Evolutionary conservation across 148 eudicot genomes (phyloP).

Genomic region (Nyssa sinensis): DNA sequence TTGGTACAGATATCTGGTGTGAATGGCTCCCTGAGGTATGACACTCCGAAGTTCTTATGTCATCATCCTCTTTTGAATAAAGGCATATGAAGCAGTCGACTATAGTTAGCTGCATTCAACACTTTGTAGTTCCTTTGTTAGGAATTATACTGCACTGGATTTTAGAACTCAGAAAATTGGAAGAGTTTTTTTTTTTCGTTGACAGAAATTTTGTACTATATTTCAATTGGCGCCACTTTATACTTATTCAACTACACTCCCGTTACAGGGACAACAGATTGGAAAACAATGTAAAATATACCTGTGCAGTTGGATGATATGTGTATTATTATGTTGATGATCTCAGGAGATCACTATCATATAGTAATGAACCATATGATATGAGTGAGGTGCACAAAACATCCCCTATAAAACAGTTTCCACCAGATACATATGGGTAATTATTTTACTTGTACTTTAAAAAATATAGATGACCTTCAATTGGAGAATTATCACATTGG

Average conservation of each 20-base stretch:
- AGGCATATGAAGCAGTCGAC: not conserved
- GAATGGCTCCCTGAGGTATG: conserved; percentile 55
- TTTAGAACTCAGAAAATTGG: conserved; percentile 1
- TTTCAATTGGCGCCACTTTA: not conserved
- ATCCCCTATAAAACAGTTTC: not conserved
- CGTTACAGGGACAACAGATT: not conserved
- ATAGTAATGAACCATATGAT: too few species aligned
- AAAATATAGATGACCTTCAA: too few species aligned
- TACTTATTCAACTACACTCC: too few species aligned
- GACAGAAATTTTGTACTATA: not conserved
- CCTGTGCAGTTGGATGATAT: not conserved
- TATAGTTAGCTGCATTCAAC: not conserved
- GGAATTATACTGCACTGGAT: conserved; percentile 7
- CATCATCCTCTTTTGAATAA: too few species aligned
- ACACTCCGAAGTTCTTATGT: not conserved
- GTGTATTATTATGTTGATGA: not conserved
- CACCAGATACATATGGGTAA: not conserved
- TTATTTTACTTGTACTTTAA: too few species aligned
- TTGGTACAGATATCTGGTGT: conserved; percentile 42
- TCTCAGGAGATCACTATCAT: not conserved
- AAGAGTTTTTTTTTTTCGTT: not conserved
- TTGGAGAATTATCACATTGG: not conserved
- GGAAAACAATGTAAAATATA: too few species aligned
- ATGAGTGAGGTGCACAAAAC: not conserved
- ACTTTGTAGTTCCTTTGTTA: conserved; percentile 4